A percentile compares a stretch with the other conserved stretches of the same genome.
Conservation (phyloP, 495 filamentous ascomycete species). For the Penicillium ochrochloron region DNA sequence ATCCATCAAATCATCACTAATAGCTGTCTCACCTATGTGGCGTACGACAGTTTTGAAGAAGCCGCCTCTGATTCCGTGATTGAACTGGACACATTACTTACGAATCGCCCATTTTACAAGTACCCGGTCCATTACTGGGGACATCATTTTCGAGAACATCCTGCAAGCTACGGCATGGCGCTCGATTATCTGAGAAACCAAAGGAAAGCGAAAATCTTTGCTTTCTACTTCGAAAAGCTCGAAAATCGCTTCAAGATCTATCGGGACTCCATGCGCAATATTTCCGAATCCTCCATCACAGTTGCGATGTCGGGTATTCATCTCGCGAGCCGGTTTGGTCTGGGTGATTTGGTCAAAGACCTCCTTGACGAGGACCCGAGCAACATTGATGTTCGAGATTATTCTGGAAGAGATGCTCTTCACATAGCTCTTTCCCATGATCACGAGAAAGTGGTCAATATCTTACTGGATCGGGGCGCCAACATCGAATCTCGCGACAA, state of each 20-base stretch:
- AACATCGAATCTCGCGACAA: background rate
- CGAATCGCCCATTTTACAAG: background rate
- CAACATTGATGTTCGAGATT: background rate
- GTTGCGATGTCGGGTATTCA: background rate
- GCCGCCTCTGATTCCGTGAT: background rate
- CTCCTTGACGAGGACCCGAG: background rate
- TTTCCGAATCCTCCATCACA: background rate
- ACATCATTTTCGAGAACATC: background rate
- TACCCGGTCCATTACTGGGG: background rate
- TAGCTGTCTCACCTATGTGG: constrained; percentile 20
- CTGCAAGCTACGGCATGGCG: background rate
- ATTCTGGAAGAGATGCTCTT: background rate
- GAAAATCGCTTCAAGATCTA: background rate
- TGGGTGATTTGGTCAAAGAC: background rate
- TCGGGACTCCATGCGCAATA: background rate
- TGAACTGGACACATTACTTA: background rate
- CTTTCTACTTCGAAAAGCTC: background rate
- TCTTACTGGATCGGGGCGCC: background rate
- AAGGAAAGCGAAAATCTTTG: background rate
- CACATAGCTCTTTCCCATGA: background rate
- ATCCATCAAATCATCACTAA: constrained; percentile 15
- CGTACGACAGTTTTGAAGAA: background rate
- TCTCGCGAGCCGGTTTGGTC: background rate
- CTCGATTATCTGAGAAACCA: background rate
- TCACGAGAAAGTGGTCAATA: background rate